Conservation (phyloP, 192 early-diverging fungal species). For the Umbelopsis ramanniana region DNA sequence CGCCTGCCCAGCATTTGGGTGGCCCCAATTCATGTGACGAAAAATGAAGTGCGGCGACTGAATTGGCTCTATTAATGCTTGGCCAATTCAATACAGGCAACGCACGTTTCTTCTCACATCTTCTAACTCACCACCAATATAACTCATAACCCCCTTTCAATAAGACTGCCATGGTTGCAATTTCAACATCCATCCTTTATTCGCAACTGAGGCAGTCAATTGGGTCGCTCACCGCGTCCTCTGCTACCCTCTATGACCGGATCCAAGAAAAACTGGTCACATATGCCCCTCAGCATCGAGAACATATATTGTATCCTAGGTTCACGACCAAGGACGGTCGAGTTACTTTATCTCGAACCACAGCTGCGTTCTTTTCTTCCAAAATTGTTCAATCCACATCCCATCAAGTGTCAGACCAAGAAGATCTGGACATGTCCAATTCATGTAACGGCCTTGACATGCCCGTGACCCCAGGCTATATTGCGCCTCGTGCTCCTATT, state of each 20-base stretch:
- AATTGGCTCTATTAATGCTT: not conserved
- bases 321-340: not conserved
- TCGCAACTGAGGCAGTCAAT: constrained; percentile 18
- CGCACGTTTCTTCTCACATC: constrained; percentile 12
- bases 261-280: constrained; percentile 14
- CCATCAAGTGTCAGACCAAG: not conserved
- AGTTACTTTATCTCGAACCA: not conserved
- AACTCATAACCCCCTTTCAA: not conserved
- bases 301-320: constrained; percentile 17
- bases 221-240: not conserved
- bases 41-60: not conserved
- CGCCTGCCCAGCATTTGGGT: constrained; percentile 10
- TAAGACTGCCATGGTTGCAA: constrained; percentile 19
- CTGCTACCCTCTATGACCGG: constrained; percentile 4
- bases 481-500: constrained; percentile 76
- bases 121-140: not conserved
- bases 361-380: not conserved
- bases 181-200: constrained; percentile 11
- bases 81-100: not conserved
- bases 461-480: constrained; percentile 67
- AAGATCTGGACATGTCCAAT: not conserved
- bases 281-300: constrained; percentile 4
- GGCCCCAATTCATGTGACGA: constrained; percentile 18
- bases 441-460: constrained; percentile 4
- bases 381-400: not conserved